These are phyloP conservation scores for Aspergillus heteromorphus DNA, from an alignment of 495 filamentous ascomycete genomes.

Conservation along the genomic window DNA sequence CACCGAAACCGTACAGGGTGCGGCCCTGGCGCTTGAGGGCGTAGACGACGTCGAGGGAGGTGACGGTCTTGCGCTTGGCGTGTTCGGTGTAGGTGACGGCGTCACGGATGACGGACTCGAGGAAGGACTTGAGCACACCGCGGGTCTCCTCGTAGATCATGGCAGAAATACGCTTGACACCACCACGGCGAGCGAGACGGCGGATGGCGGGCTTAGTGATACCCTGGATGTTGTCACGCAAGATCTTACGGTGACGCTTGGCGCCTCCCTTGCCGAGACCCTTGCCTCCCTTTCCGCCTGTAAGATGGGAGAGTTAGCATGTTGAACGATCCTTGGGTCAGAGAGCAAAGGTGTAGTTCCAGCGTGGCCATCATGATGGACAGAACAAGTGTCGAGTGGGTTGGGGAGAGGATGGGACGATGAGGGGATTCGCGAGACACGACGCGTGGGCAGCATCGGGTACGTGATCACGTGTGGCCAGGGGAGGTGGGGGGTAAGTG, in stretches of 20 bases:
- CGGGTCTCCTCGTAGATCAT: slow-evolving; percentile 70
- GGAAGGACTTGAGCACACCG: slow-evolving; percentile 62
- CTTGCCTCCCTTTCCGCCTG: slow-evolving; percentile 89
- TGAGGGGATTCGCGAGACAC: neutral
- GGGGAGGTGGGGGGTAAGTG: no score
- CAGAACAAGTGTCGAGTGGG: neutral
- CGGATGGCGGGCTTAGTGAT: slow-evolving; percentile 70
- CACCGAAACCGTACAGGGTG: slow-evolving; percentile 97
- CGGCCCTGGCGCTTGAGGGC: slow-evolving; percentile 93
- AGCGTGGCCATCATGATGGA: no score
- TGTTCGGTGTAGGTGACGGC: slow-evolving; percentile 98
- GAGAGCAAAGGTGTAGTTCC: no score
- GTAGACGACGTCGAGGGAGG: slow-evolving; percentile 91
- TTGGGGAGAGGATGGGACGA: neutral
- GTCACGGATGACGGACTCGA: slow-evolving; percentile 71
- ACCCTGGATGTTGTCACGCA: slow-evolving; percentile 98
- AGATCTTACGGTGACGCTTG: slow-evolving; percentile 99
- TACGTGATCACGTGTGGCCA: slow-evolving; percentile 14
- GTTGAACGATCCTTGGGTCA: neutral
- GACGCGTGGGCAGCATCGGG: neutral
- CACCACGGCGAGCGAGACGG: slow-evolving; percentile 57
- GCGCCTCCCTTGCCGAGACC: slow-evolving; percentile 87
- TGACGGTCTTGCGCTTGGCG: slow-evolving; percentile 97
- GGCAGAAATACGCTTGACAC: slow-evolving; percentile 63
- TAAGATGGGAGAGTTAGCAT: slow-evolving; percentile 20